These are phyloP conservation scores for Nemania sp. DNA, from an alignment of 2,329 filamentous ascomycete genomes.

Conservation along the genomic window DNA sequence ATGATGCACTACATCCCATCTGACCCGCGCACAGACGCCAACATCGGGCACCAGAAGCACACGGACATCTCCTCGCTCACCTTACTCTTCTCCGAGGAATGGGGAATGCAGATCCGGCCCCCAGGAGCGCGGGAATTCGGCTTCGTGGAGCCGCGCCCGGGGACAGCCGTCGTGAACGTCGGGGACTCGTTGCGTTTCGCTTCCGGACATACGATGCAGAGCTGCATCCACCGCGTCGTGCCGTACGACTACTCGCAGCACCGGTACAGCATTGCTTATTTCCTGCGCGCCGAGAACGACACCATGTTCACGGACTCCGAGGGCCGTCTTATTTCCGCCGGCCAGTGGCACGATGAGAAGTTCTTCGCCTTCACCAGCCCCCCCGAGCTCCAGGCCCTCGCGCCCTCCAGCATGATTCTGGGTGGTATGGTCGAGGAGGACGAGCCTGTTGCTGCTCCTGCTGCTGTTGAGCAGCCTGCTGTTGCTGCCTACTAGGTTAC, in stretches of 20 bases:
- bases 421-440: conserved; percentile 52
- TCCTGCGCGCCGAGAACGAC: conserved; percentile 59
- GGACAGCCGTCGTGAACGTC: conserved; percentile 59
- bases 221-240: conserved; percentile 61
- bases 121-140: conserved; percentile 53
- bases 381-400: conserved; percentile 49
- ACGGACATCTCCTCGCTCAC: conserved; percentile 60
- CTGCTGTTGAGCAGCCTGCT: conserved; percentile 20
- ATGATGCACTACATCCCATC: conserved; percentile 59
- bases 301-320: conserved; percentile 59
- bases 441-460: conserved; percentile 13
- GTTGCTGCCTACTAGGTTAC: conserved; percentile 32
- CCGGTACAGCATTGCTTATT: conserved; percentile 63
- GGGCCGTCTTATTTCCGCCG: conserved; percentile 56
- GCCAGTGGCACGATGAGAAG: conserved; percentile 59
- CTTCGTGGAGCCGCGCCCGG: conserved; percentile 55
- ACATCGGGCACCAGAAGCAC: conserved; percentile 59
- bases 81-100: conserved; percentile 58
- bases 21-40: conserved; percentile 45
- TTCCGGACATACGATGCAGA: conserved; percentile 56
- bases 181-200: conserved; percentile 62
- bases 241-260: conserved; percentile 55
- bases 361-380: conserved; percentile 54
- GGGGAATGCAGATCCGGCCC: conserved; percentile 60
- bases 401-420: conserved; percentile 52